These are phyloP conservation scores for Rubroshorea leprosula DNA, from an alignment of 345 rosid genomes.

Conservation along the genomic window DNA sequence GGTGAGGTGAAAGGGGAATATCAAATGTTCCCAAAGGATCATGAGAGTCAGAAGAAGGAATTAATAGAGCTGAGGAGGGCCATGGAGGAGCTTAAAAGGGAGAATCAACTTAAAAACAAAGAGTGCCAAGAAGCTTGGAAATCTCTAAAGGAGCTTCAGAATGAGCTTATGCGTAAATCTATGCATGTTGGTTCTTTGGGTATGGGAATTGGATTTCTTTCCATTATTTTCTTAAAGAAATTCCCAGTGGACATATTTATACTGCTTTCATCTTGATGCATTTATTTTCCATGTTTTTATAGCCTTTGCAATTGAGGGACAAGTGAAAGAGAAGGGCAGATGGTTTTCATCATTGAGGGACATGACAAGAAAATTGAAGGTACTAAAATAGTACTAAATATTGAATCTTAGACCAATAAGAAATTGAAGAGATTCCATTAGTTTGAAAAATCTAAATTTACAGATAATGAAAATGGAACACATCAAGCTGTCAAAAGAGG, in stretches of 20 bases:
- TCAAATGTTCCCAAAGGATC: too few species aligned
- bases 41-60: slow-evolving; percentile 47
- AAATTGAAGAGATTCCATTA: slow-evolving; percentile 8
- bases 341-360: slow-evolving; percentile 92
- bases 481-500: slow-evolving; percentile 70
- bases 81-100: slow-evolving; percentile 57
- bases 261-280: not conserved
- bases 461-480: slow-evolving; percentile 92
- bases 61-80: slow-evolving; percentile 43
- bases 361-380: slow-evolving; percentile 83
- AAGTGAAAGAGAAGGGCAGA: slow-evolving; percentile 88
- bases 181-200: slow-evolving; percentile 99
- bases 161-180: slow-evolving; percentile 96
- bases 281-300: slow-evolving; percentile 18
- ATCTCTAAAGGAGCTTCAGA: slow-evolving; percentile 64
- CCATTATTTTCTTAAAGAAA: too few species aligned
- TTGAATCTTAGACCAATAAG: slow-evolving; percentile 5
- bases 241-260: not conserved
- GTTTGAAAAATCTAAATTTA: slow-evolving; percentile 7
- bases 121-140: slow-evolving; percentile 75
- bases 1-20: slow-evolving; percentile 32
- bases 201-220: slow-evolving; percentile 27
- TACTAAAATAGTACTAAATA: slow-evolving; percentile 15
- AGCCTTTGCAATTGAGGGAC: slow-evolving; percentile 98
- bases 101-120: slow-evolving; percentile 53